Evolutionary conservation across 495 filamentous ascomycete genomes (phyloP).

Genomic region (Talaromyces trachyspermus): DNA sequence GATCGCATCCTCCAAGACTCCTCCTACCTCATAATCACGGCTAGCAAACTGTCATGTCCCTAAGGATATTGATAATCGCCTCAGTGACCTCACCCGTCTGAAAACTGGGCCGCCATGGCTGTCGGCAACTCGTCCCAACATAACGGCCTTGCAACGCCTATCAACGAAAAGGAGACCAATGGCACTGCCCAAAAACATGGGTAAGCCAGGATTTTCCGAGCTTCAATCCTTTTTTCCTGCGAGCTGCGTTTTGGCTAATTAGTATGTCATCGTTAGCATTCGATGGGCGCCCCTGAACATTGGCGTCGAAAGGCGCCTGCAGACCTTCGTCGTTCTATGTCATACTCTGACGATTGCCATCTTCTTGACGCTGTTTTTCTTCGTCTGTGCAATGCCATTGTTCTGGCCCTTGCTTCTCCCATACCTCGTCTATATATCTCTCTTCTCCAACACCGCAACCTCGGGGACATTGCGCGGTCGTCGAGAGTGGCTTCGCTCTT

Average conservation of each 20-base stretch:
- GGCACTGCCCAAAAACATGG: not conserved
- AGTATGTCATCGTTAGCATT: constrained; percentile 38
- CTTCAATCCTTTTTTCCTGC: not conserved
- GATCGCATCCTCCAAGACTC: no score
- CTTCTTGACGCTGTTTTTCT: constrained; percentile 76
- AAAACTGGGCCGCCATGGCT: not conserved
- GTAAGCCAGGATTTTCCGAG: not conserved
- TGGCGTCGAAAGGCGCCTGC: constrained; percentile 75
- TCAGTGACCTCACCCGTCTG: no score
- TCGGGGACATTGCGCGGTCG: constrained; percentile 69
- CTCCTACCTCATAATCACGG: no score
- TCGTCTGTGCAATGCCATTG: constrained; percentile 81
- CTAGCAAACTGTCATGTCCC: no score
- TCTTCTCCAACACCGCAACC: constrained; percentile 67
- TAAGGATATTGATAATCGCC: no score
- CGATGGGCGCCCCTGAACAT: constrained; percentile 84
- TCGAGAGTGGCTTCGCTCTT: constrained; percentile 62
- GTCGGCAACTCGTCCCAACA: not conserved
- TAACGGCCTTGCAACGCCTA: not conserved
- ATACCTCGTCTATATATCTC: constrained; percentile 72
- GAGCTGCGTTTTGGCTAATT: not conserved
- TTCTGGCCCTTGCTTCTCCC: constrained; percentile 89
- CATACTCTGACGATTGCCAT: constrained; percentile 78
- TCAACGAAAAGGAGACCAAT: not conserved
- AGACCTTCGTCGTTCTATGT: constrained; percentile 77